phyloP scores from a whole-genome alignment of 768 basidiomycete species.

The Trametes elegans region DNA sequence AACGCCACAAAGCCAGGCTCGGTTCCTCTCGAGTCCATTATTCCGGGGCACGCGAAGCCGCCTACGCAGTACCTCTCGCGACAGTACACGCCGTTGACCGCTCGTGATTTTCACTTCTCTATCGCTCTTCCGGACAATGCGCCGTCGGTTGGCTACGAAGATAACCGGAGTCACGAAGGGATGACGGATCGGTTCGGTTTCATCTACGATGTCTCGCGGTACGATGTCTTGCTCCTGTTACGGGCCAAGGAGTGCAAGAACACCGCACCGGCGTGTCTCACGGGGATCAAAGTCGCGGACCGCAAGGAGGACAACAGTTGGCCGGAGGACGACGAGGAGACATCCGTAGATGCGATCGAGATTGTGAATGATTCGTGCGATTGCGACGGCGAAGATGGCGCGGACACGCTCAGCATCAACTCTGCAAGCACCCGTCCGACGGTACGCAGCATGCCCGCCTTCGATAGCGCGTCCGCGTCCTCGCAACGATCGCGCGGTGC shows the following conservation, averaged over 20 bases:
- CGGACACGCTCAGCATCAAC: slow-evolving; percentile 21
- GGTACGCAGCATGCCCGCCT: slow-evolving; percentile 17
- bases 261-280: slow-evolving; percentile 80
- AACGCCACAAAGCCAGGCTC: slow-evolving; percentile 32
- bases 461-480: slow-evolving; percentile 22
- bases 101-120: slow-evolving; percentile 71
- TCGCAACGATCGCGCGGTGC: slow-evolving; percentile 30
- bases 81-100: slow-evolving; percentile 68
- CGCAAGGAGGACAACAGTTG: slow-evolving; percentile 76
- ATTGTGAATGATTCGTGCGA: slow-evolving; percentile 42
- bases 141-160: slow-evolving; percentile 50
- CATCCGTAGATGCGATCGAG: slow-evolving; percentile 32
- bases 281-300: slow-evolving; percentile 86
- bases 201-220: slow-evolving; percentile 81
- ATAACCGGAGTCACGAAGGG: slow-evolving; percentile 52
- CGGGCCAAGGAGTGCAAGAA: slow-evolving; percentile 70
- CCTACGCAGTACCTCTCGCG: slow-evolving; percentile 82
- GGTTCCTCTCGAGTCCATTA: slow-evolving; percentile 80
- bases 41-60: slow-evolving; percentile 75
- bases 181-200: slow-evolving; percentile 89
- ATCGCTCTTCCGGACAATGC: slow-evolving; percentile 61
- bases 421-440: slow-evolving; percentile 23
- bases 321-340: slow-evolving; percentile 61
- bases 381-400: slow-evolving; percentile 35
- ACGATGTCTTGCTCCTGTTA: slow-evolving; percentile 75